Evolutionary conservation across 805 yeast species (phyloP), one percentile per base, ranked within the genome.

Genomic region (Teunomyces lycoperdinae): DNA sequence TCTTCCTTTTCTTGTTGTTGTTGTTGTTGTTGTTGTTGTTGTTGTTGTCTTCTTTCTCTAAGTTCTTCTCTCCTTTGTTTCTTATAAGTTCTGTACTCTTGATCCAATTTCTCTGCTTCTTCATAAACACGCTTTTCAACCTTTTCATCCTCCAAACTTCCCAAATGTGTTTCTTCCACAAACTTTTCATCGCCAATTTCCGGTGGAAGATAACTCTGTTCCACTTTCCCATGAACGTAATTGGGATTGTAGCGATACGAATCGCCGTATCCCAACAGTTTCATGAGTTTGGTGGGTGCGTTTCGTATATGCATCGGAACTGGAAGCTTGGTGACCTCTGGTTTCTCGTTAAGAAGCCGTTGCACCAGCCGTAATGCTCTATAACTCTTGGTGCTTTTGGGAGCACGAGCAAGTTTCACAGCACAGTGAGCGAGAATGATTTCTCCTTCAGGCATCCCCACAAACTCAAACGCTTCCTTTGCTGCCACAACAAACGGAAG

Each of bases 371-470:
- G 77, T 77, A 90, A 84, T 0, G 91, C 96, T 49, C 90, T 72
- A 60, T 94, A 94, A 0, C 94, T 82, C 58, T 85, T 85, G 5
- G 94, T 90, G 8, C 96, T 86, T 64, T 94, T 94, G 0, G 83
- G 81, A 0, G 97, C 95, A 46, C 81, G 68, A 0, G 97, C 95
- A 20, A 94, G 70, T 56, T 91, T 87, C n/a, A 87, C 89, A 1
- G 96, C 91, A 66, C 97, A 90, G 57, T 94, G 98, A 0, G 90
- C 98, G 38, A 94, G 67, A 5, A 89, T 83, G 20, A 88, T 74
- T 62, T 91, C 96, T 2, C 94, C 92, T 60, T 94, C 99, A 0
- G 99, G 99, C 78, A 94, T 73, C 0, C 99, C 99, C 16, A 94
- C 78, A 64, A 87, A 87, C 69, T 89, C 90, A 3, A 88, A 84